Conservation (phyloP, 164 flowering plant species). For the Cinnamomum chago region DNA sequence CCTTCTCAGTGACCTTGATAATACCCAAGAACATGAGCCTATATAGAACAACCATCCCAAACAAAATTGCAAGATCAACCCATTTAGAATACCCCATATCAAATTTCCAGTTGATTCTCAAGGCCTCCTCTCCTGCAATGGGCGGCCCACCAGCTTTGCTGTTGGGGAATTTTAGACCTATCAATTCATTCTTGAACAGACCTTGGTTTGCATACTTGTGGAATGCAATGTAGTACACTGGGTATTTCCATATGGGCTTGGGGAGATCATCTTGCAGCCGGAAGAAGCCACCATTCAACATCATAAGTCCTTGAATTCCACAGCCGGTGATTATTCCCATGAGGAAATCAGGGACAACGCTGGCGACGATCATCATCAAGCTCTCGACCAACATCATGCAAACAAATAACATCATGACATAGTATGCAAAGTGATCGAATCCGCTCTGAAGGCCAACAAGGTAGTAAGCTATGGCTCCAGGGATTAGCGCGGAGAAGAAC, state of each 20-base stretch:
- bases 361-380: slow-evolving; percentile 61
- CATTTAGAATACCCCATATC: slow-evolving; percentile 43
- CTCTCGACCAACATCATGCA: slow-evolving; percentile 53
- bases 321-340: slow-evolving; percentile 59
- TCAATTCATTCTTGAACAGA: slow-evolving; percentile 45
- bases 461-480: slow-evolving; percentile 49
- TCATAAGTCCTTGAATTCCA: slow-evolving; percentile 59
- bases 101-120: slow-evolving; percentile 37
- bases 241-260: slow-evolving; percentile 50
- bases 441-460: slow-evolving; percentile 36
- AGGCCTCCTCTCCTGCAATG: slow-evolving; percentile 28
- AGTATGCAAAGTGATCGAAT: slow-evolving; percentile 32
- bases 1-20: slow-evolving; percentile 35
- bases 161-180: slow-evolving; percentile 27
- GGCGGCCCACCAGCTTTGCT: slow-evolving; percentile 13
- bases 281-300: slow-evolving; percentile 47
- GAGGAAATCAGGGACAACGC: slow-evolving; percentile 55
- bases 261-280: slow-evolving; percentile 48
- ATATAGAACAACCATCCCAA: slow-evolving; percentile 45
- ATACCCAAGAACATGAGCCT: slow-evolving; percentile 35
- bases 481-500: slow-evolving; percentile 34
- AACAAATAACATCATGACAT: slow-evolving; percentile 23
- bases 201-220: slow-evolving; percentile 47
- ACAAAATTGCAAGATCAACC: slow-evolving; percentile 40
- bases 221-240: slow-evolving; percentile 45